phyloP scores from a whole-genome alignment of 2,329 filamentous ascomycete genomes.

The Neonectria magnoliae region DNA sequence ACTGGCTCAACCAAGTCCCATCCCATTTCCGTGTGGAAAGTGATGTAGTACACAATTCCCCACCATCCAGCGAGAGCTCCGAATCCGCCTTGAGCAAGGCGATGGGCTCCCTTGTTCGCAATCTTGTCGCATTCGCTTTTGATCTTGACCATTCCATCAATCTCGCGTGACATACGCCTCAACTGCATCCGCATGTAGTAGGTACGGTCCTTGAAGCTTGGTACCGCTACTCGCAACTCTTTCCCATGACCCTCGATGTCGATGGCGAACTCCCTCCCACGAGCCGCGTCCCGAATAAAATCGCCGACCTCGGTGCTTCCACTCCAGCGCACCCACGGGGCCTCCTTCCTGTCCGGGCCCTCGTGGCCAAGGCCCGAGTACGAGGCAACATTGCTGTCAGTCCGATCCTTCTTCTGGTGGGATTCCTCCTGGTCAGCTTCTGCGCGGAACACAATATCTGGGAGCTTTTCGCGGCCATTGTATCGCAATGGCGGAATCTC shows the following conservation, averaged over 20 bases:
- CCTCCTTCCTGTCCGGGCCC: constrained; percentile 55
- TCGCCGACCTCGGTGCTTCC: constrained; percentile 90
- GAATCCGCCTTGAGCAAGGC: constrained; percentile 83
- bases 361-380: constrained; percentile 78
- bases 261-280: constrained; percentile 85
- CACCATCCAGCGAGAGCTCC: constrained; percentile 80
- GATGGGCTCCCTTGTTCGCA: constrained; percentile 80
- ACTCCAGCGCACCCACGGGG: constrained; percentile 84
- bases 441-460: constrained; percentile 81
- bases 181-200: constrained; percentile 84
- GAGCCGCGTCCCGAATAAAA: constrained; percentile 89
- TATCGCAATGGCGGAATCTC: constrained; percentile 78
- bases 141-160: constrained; percentile 75
- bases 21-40: constrained; percentile 78
- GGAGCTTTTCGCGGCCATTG: constrained; percentile 74
- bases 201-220: constrained; percentile 89
- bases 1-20: constrained; percentile 94
- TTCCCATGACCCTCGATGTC: constrained; percentile 75
- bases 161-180: constrained; percentile 74
- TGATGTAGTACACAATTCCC: constrained; percentile 80
- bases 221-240: constrained; percentile 82
- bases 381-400: constrained; percentile 65
- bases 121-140: constrained; percentile 84
- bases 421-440: constrained; percentile 72
- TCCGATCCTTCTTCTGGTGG: constrained; percentile 45